phyloP scores from a whole-genome alignment of 2,329 filamentous ascomycete species.

The Aspergillus sclerotialis region DNA sequence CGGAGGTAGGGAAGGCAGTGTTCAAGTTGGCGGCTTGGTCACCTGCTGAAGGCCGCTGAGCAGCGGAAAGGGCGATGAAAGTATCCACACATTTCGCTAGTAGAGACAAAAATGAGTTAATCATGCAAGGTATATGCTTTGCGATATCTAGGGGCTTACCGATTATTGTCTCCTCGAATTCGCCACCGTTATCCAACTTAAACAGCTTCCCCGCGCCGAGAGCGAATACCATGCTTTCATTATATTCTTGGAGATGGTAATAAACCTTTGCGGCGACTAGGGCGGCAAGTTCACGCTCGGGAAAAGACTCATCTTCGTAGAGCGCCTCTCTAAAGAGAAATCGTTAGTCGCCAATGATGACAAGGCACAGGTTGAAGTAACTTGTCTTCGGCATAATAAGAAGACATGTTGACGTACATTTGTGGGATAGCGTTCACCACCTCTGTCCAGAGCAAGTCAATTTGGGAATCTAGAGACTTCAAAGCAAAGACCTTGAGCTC shows the following conservation, averaged over 20 bases:
- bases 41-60: constrained; percentile 46
- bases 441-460: constrained; percentile 96
- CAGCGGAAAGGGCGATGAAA: constrained; percentile 75
- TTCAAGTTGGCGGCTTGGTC: constrained; percentile 61
- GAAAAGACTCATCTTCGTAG: constrained; percentile 93
- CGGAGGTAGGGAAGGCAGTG: constrained; percentile 66
- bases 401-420: constrained; percentile 79
- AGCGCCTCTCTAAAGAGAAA: constrained; percentile 68
- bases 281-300: constrained; percentile 87
- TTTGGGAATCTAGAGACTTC: constrained; percentile 90
- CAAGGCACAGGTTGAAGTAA: too few relatives aligned
- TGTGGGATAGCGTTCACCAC: constrained; percentile 86
- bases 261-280: constrained; percentile 96
- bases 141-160: constrained; percentile 40
- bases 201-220: constrained; percentile 92
- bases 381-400: too few relatives aligned
- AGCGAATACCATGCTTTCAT: constrained; percentile 98
- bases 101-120: constrained; percentile 5
- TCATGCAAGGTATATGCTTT: constrained; percentile 1
- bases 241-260: constrained; percentile 97
- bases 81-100: constrained; percentile 90
- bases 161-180: constrained; percentile 98
- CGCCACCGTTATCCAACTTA: constrained; percentile 80
- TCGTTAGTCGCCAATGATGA: too few relatives aligned
- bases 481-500: constrained; percentile 93